These are phyloP conservation scores for Hyphopichia homilentoma DNA, from an alignment of 805 yeast genomes.

Conservation along the genomic window DNA sequence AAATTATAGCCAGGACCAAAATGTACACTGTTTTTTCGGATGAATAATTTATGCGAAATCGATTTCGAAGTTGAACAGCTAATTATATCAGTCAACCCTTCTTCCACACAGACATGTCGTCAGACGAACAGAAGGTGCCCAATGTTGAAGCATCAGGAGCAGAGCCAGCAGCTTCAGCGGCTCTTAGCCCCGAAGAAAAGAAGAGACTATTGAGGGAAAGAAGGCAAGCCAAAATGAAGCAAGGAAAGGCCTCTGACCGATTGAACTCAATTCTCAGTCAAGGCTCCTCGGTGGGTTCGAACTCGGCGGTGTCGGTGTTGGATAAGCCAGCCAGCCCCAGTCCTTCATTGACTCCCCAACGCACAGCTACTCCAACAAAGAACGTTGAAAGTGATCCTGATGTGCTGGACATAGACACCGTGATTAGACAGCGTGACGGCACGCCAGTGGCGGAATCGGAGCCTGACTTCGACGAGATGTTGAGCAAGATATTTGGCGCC, in stretches of 20 bases:
- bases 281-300: conserved; percentile 35
- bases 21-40: no score
- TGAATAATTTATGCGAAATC: no score
- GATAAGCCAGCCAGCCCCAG: conserved; percentile 14
- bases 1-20: not conserved
- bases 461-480: conserved; percentile 31
- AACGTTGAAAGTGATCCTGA: conserved; percentile 36
- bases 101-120: no score
- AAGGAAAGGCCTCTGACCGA: conserved; percentile 52
- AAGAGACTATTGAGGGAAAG: conserved; percentile 57
- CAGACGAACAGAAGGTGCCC: no score
- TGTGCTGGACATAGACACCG: conserved; percentile 27
- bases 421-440: conserved; percentile 12
- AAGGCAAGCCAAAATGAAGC: conserved; percentile 58
- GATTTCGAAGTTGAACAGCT: no score
- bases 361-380: conserved; percentile 5
- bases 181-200: no score
- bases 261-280: conserved; percentile 41
- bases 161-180: conserved; percentile 37
- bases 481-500: conserved; percentile 26
- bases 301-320: conserved; percentile 31
- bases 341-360: conserved; percentile 2
- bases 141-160: no score
- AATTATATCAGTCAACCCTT: no score
- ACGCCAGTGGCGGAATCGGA: conserved; percentile 8